These are phyloP conservation scores for Setaria italica DNA, from an alignment of 202 grass and related monocot species.

Conservation along the genomic window DNA sequence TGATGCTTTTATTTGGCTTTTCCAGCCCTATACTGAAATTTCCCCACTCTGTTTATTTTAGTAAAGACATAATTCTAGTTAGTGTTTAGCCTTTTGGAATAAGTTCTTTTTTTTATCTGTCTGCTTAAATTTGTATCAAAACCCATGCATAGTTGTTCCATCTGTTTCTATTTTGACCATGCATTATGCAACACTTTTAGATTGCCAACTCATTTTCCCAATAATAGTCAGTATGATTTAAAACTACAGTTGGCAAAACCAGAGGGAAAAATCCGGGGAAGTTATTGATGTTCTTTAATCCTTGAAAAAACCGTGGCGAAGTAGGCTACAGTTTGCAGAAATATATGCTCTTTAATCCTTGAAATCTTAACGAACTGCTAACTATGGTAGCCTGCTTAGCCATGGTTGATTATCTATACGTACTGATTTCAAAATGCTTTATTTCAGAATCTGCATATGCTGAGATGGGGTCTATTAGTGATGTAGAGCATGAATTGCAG, in stretches of 20 bases:
- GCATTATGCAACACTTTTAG: not conserved
- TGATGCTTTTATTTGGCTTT: not conserved
- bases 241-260: not conserved
- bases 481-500: slow-evolving; percentile 62
- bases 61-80: not conserved
- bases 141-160: not conserved
- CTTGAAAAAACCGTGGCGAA: too few relatives aligned
- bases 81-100: not conserved
- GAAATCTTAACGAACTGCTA: not conserved
- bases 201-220: not conserved
- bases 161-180: not conserved
- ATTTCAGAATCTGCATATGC: slow-evolving; percentile 64
- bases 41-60: not conserved
- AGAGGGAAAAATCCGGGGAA: not conserved
- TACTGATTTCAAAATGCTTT: slow-evolving; percentile 14
- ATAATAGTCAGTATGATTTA: not conserved
- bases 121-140: not conserved
- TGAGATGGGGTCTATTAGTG: slow-evolving; percentile 55
- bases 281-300: not conserved
- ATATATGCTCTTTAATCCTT: slow-evolving; percentile 22
- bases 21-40: not conserved
- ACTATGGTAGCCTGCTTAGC: not conserved
- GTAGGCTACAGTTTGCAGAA: too few relatives aligned
- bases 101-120: not conserved
- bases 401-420: not conserved